Evolutionary conservation across 2,329 filamentous ascomycete species (phyloP), one percentile per base, ranked within the genome.

Genomic region (Neofusicoccum laricinum): DNA sequence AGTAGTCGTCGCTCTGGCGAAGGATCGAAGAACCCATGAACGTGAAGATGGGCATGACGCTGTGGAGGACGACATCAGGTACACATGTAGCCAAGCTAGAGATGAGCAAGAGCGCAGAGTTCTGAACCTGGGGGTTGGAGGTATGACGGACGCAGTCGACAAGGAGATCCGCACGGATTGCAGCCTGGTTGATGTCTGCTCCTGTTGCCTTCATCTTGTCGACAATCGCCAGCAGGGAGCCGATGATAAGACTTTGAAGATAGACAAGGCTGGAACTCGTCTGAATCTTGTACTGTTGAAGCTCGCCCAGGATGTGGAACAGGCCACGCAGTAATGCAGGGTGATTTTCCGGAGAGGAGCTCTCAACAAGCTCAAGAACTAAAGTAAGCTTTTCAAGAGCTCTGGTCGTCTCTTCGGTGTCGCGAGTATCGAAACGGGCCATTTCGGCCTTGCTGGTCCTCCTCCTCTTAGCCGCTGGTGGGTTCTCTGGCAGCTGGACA

Each of bases 31-130:
- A 90, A 46, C 94, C 93, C 89, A 98, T 97, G 75, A 98, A 97
- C 0, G 95, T 98, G 79, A 99, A 99, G 61, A 99, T 94, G 12
- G 95, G 95, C 95, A 99, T 99, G 62, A 99, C 92, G 70, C 93
- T 97, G 78, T 99, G 94, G 64, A 99, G 84, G 2, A 99, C 92
- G 53, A 96, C 81, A 75, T 97, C 93, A 0, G 96, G 95, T 0
- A 92, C 92, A 69, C 93, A 91, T 43, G 90, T 90, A 21, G 95
- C 94, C 45, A 99, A 83, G 64, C 88, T 90, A 25, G 94, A 93
- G 65, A 98, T 91, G 30, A 99, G 82, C 8, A 98, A 85, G 14
- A 99, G 83, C 3, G 95, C 93, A 5, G 90, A 88, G 73, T 96
- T 97, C 74, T 98, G 96, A 6, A 99, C 93, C 68, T 97, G 92